Base-by-base conservation (phyloP, 768 basidiomycete species). In the Amanita exitialis region DNA sequence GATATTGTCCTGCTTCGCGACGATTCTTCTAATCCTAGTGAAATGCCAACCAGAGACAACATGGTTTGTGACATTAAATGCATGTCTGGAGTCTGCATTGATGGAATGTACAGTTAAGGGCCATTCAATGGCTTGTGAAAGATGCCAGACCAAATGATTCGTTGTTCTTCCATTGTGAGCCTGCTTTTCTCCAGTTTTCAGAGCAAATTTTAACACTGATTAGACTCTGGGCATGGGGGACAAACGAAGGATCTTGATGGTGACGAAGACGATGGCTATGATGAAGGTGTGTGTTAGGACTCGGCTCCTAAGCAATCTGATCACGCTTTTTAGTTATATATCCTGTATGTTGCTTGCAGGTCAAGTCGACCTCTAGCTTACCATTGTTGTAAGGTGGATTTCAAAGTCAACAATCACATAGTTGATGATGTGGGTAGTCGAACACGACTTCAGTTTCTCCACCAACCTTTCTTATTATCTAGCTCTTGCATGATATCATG, bases 141-240 rank as follows among this genome's bases (percentile, higher is more conserved):
- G 84, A 75, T 54, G 92, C 94, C 10, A 68, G 69, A 15, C 80
- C 89, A 1, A 84, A 92, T 55, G 91, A 95, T 58, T 83, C 92
- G 3, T 70, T 94, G 28, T 92, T 93, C 72, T 88, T 94, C 75
- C 92, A 93, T 57, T 94, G 88, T 86, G 53, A 51, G 78, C 64
- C 1, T 18, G 13, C 30, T 4, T 3, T 7, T 45, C 9, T 20
- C 18, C 12, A 13, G 21, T 39, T 43, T 3, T 28, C 23, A 18
- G 3, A 21, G 20, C n/a, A 1, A 12, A 23, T 9, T 18, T 6
- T 30, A 35, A 39, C 13, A 30, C 43, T 32, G 48, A 16, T 0
- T 38, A 89, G 89, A 90, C 64, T 95, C 92, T 4, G 94, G 94
- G 12, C 95, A 98, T 56, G 95, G 95, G 34, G 93, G 91, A 12